Percentiles rank a stretch among this genome's conserved stretches.
Evolutionary conservation across 768 basidiomycete genomes (phyloP).

Genomic region (Leccinum variicolor): DNA sequence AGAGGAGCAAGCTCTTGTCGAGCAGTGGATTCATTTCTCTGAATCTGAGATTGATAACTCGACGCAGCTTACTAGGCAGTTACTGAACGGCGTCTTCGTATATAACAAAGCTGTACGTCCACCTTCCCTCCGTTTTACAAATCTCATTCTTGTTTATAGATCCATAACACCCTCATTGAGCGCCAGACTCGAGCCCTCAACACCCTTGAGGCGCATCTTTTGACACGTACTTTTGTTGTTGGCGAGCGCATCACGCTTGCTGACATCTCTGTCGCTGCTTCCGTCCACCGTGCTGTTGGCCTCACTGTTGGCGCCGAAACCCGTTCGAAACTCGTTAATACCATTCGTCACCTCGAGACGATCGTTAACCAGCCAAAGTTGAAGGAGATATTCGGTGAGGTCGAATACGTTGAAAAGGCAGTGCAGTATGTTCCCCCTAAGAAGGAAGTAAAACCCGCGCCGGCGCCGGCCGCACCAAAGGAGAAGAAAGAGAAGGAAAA

Average conservation of each 20-base stretch:
- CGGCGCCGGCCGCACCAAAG: conserved; percentile 36
- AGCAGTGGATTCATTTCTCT: conserved; percentile 80
- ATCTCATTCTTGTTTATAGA: conserved; percentile 34
- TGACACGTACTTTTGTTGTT: conserved; percentile 83
- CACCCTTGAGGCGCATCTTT: conserved; percentile 72
- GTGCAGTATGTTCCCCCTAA: conserved; percentile 67
- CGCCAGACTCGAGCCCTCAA: conserved; percentile 54
- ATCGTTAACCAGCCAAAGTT: conserved; percentile 80
- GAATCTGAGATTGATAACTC: conserved; percentile 58
- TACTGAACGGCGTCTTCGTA: conserved; percentile 51
- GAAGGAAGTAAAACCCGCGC: conserved; percentile 57
- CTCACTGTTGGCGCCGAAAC: conserved; percentile 62
- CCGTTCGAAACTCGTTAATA: conserved; percentile 68
- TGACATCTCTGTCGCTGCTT: conserved; percentile 68
- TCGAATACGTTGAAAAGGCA: conserved; percentile 64
- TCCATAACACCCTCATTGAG: conserved; percentile 54
- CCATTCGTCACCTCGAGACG: conserved; percentile 85
- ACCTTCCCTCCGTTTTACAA: not conserved
- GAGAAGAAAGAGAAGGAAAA: conserved; percentile 71
- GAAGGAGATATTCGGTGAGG: conserved; percentile 60
- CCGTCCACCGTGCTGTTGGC: conserved; percentile 51
- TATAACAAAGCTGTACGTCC: conserved; percentile 80
- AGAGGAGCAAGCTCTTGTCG: conserved; percentile 71
- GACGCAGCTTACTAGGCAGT: conserved; percentile 35
- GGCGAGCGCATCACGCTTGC: conserved; percentile 94